Percentiles rank a stretch among this genome's conserved stretches.
These are phyloP conservation scores for Parsonsia alboflavescens DNA, from an alignment of 257 asterid species.

Conservation along the genomic window DNA sequence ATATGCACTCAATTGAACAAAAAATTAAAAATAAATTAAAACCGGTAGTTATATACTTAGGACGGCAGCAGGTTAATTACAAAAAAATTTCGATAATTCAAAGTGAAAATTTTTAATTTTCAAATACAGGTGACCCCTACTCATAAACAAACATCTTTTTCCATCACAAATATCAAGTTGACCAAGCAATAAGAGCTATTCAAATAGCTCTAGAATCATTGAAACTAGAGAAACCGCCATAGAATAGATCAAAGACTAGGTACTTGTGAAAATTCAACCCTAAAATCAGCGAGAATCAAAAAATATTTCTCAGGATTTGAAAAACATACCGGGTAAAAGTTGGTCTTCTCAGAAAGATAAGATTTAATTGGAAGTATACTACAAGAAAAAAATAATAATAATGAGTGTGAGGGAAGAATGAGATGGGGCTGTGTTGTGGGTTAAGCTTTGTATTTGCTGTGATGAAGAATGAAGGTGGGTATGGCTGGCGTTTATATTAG, in stretches of 20 bases:
- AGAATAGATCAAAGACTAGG: neutral
- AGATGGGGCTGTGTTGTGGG: constrained; percentile 5
- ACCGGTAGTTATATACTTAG: neutral
- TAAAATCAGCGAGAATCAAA: neutral
- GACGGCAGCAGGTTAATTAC: neutral
- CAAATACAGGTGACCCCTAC: neutral
- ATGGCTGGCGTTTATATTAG: constrained; percentile 35
- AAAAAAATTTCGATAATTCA: neutral
- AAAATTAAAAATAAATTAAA: neutral
- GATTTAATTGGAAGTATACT: too few relatives aligned
- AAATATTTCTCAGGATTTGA: constrained; percentile 4
- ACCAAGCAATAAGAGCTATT: neutral
- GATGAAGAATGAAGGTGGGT: constrained; percentile 19
- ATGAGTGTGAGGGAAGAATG: too few relatives aligned
- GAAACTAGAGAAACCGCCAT: constrained; percentile 8
- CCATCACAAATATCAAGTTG: constrained; percentile 6
- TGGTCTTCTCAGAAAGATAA: neutral
- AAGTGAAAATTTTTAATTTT: neutral
- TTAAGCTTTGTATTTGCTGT: constrained; percentile 5
- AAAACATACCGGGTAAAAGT: constrained; percentile 30
- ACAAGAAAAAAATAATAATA: too few relatives aligned
- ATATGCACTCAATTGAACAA: constrained; percentile 1
- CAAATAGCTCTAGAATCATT: constrained; percentile 16
- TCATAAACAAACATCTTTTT: neutral
- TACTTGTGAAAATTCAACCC: constrained; percentile 23